Base-by-base conservation (phyloP, 2,329 filamentous ascomycete species). In the Alternaria sp. region DNA sequence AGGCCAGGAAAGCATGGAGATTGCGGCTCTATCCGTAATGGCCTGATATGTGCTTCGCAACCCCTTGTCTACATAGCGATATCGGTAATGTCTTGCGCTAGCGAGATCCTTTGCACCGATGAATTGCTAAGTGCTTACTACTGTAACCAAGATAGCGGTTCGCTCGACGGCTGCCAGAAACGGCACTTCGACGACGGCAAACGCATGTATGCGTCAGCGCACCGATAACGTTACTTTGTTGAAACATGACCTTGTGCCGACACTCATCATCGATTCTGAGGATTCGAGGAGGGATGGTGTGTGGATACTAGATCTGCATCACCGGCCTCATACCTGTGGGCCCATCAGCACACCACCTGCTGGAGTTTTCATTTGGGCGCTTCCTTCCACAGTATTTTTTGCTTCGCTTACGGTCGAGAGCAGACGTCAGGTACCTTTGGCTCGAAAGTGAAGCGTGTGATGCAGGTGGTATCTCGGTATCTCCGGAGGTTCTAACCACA, bases 1-100 rank as follows among this genome's bases (percentile, higher is more conserved):
- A 27, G 14, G 54, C 9, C 14, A 41, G 32, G 14, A 50, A n/a
- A 51, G 18, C 34, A 45, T 40, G 32, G 50, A 58, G 34, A 48
- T 57, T 57, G 62, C 53, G 57, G 60, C 62, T 65, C 62, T 58
- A 55, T 50, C 53, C 57, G 50, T 58, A 18, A 25, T 44, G 49
- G 49, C 40, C 49, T 54, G 59, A 45, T 25, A 28, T 34, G 30
- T 61, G 38, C 59, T 30, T 53, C 32, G 22, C 34, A 22, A 25
- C 22, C 30, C 44, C 30, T 52, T 55, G 28, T 38, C 20, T 27
- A 22, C 8, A 46, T 22, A 52, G 53, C 57, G 53, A 57, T 45
- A 60, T 54, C 56, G 43, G 56, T 9, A 43, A 30, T 27, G 43
- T 36, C 44, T 43, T n/a, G 44, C 30, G 53, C 53, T 48, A 48